These are phyloP conservation scores for Rossbeevera mucosa DNA, from an alignment of 768 basidiomycete genomes.

Conservation along the genomic window DNA sequence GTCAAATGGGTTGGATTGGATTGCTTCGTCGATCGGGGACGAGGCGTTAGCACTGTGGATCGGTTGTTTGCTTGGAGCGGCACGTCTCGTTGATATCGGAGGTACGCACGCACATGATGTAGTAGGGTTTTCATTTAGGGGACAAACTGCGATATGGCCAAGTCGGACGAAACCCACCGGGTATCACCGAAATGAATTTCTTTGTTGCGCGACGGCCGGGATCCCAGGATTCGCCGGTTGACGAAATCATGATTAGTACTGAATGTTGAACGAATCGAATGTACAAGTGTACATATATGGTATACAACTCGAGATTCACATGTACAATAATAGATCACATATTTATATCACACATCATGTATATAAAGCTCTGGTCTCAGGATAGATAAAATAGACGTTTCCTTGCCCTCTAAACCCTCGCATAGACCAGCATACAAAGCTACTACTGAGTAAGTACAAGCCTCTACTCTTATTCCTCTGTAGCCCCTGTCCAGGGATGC, in stretches of 20 bases:
- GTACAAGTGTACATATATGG: no score
- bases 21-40: not conserved
- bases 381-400: no score
- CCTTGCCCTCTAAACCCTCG: no score
- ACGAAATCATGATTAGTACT: not conserved
- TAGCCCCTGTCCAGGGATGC: no score
- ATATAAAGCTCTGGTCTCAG: no score
- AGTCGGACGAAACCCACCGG: conserved; percentile 8
- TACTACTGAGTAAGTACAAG: no score
- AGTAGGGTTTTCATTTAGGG: not conserved
- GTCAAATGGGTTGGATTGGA: not conserved
- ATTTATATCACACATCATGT: no score
- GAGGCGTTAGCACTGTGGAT: not conserved
- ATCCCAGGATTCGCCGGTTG: conserved; percentile 3
- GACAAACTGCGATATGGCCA: not conserved
- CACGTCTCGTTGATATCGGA: conserved; percentile 5
- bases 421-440: no score
- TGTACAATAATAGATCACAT: no score
- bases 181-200: conserved; percentile 26
- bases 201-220: not conserved
- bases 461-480: no score
- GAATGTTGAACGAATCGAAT: no score
- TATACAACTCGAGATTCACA: no score
- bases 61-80: not conserved
- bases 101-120: not conserved